Evolutionary conservation across 2,329 filamentous ascomycete genomes (phyloP), one percentile per base, ranked within the genome.

Genomic region (Colletotrichum neosansevieriae): DNA sequence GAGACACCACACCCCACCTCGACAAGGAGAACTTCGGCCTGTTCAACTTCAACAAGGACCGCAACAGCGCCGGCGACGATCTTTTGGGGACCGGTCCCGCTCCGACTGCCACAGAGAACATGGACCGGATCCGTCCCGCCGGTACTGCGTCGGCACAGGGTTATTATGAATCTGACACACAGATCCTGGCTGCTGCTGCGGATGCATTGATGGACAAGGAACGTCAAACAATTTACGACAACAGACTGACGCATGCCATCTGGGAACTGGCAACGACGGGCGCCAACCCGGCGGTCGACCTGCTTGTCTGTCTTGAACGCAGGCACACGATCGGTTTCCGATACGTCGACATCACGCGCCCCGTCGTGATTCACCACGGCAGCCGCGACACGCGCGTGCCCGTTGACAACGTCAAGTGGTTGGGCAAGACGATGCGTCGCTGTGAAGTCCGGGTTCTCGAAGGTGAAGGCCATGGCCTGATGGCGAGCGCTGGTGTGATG

Each of bases 401-500:
- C 0, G 92, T 97, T 13, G 96, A 97, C 65, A 99, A 99, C 75
- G 94, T 98, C 21, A 88, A 91, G 72, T 99, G 96, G 96, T 86
- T 99, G 7, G 94, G 94, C 67, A 94, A 94, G 79, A 92, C 92
- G 47, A 98, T 99, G 94, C 89, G 92, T 34, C 86, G 93, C 54
- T 98, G 95, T 78, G 96, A 98, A 78, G 93, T 99, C 13, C 86
- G 95, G 5, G 89, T 98, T 5, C 84, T 99, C 3, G 92, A 97
- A 72, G 94, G 93, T 6, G 95, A 99, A 78, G 94, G 94, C 3
- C 96, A 99, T 76, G 95, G 96, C 0, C 83, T 99, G 24, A 99
- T 99, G 96, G 96, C 96, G 1, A 97, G 92, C 72, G 94, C 96
- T 0, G 84, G 85, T 13, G 95, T 98, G 50, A 99, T 99, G 96